Base-by-base conservation (phyloP, 768 basidiomycete genomes). In the Gloeopeniophorella convolvens region DNA sequence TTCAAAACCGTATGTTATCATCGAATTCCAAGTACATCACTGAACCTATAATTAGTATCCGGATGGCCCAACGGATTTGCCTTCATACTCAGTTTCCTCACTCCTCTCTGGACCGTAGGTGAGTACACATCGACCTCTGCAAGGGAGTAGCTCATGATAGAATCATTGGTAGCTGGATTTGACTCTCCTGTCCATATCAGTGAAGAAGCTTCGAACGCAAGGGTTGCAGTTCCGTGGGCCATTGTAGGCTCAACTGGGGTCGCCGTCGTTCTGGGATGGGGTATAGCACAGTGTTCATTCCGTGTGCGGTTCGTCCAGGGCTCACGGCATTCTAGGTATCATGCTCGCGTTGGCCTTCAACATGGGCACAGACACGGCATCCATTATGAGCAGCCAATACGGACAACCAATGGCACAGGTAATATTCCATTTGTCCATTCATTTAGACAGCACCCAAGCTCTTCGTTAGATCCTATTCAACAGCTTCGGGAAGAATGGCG, bases 311-410 rank as follows among this genome's bases (percentile, higher is more conserved):
- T 0, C 84, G 84, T 56, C 82, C 83, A 1, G 71, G 74, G 4
- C 68, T 66, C 4, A 80, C 79, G 26, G 77, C 83, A 10, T 82
- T 82, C 1, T 80, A 74, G 71, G 81, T 79, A 3, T n/a, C n/a
- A n/a, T n/a, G n/a, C n/a, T n/a, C n/a, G 24, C 27, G 15, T 15
- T 47, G 7, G 46, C 46, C 9, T 47, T 47, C 46, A 47, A n/a
- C n/a, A n/a, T n/a, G n/a, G n/a, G n/a, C n/a, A n/a, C n/a, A n/a
- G n/a, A n/a, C n/a, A n/a, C n/a, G 39, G 5, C 36, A 43, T 61
- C 66, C 1, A 70, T 75, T 12, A n/a, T 47, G 9, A 18, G 21
- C 16, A 60, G 56, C 32, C 55, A 55, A 1, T 62, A 64, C 32
- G 64, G 64, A 5, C 67, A 68, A 33, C 67, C 67, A 5, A 63